These are phyloP conservation scores for Hippophae tibetana DNA, from an alignment of 306 rosid genomes.

Conservation along the genomic window DNA sequence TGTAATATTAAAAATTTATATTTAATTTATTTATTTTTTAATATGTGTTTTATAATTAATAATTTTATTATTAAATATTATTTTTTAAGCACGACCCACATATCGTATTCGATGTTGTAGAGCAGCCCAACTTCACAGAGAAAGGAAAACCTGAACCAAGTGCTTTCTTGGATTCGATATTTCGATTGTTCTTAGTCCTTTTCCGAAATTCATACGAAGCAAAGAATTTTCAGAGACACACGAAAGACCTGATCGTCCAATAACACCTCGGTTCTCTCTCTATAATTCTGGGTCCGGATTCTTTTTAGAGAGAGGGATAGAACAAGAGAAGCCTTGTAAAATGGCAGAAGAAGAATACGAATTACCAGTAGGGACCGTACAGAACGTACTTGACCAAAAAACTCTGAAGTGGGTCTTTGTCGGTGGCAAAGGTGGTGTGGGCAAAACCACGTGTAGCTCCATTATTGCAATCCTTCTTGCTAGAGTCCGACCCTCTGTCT, in stretches of 20 bases:
- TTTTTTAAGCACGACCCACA: too few relatives aligned
- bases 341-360: conserved; percentile 33
- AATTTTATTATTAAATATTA: too few relatives aligned
- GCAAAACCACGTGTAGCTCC: conserved; percentile 92
- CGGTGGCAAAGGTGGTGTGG: conserved; percentile 97
- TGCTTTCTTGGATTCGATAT: too few relatives aligned
- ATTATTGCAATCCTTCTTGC: conserved; percentile 80
- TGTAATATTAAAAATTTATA: too few relatives aligned
- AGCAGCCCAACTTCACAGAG: too few relatives aligned
- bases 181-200: background rate
- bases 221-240: background rate
- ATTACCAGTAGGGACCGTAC: conserved; percentile 56
- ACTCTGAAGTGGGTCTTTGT: conserved; percentile 90
- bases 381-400: conserved; percentile 78
- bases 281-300: conserved; percentile 4
- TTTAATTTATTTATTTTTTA: too few relatives aligned
- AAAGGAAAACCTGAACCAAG: too few relatives aligned
- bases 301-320: conserved; percentile 10
- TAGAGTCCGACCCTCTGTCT: conserved; percentile 69
- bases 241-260: too few relatives aligned
- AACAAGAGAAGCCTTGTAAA: background rate
- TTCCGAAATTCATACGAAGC: background rate
- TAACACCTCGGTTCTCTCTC: conserved; percentile 6
- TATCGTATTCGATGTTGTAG: too few relatives aligned
- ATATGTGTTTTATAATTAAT: too few relatives aligned